Evolutionary conservation across 495 filamentous ascomycete species (phyloP), one percentile per base, ranked within the genome.

Genomic region (Aspergillus nanangensis): DNA sequence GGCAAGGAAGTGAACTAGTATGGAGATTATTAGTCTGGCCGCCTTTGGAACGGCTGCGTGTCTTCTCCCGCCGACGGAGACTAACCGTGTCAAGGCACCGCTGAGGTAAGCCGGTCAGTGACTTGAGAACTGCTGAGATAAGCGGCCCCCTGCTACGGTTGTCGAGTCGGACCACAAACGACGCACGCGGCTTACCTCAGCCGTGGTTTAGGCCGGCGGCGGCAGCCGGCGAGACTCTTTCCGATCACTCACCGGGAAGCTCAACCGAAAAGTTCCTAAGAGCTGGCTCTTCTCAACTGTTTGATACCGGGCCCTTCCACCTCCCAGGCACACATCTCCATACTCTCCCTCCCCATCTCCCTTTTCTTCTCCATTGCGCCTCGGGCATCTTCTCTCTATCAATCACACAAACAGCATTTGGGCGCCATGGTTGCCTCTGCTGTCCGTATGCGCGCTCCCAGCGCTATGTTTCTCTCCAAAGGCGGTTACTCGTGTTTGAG

Each of bases 361-460:
- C 45, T 25, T 47, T 49, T 44, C 21, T 27, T 34, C 40, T 21
- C 41, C 9, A 48, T 57, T 60, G 58, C 49, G 48, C 53, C 38
- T 49, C 57, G 66, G 62, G 61, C 47, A 45, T 54, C 39, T 53
- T 54, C 39, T 55, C 44, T 54, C 55, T 24, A 18, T 61, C 34
- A 56, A 48, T 57, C 37, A 47, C 41, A 57, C 48, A 56, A 45
- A 46, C 57, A 60, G 62, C 58, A 63, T 56, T 56, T 50, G 34
- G 56, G 51, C 66, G 62, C 54, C 37, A 69, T 72, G 69, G 71
- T 70, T 63, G 69, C 67, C 64, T 63, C 63, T 59, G 65, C 58
- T 62, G 63, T 70, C 47, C 63, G 67, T 52, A 74, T 74, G 69
- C 69, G 71, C 69, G 64, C 65, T 47, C 66, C 69, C 45, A 69